These are phyloP conservation scores for Papilionanthe hybrid DNA, from an alignment of 116 monocot genomes.

Conservation along the genomic window DNA sequence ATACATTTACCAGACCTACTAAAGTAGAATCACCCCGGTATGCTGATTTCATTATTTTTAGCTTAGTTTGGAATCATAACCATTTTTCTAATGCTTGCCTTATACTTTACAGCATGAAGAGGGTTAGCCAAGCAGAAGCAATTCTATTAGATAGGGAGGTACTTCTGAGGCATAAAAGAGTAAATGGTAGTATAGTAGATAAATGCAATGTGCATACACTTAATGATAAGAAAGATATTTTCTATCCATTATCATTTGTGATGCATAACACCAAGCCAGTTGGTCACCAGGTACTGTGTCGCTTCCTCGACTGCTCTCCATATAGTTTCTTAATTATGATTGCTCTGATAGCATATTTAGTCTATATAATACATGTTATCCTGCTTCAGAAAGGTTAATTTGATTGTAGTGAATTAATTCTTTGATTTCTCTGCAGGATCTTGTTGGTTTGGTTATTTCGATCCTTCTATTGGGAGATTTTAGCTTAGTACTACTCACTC, in stretches of 20 bases:
- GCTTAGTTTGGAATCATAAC: background rate
- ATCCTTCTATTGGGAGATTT: conserved; percentile 91
- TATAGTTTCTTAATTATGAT: background rate
- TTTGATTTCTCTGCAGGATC: conserved; percentile 55
- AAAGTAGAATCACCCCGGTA: conserved; percentile 36
- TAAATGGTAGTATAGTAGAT: conserved; percentile 65
- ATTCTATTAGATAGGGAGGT: conserved; percentile 38
- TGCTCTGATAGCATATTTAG: background rate
- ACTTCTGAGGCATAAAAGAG: conserved; percentile 34
- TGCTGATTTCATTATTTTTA: conserved; percentile 9
- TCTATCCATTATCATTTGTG: conserved; percentile 78
- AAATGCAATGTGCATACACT: conserved; percentile 40
- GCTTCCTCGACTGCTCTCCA: background rate
- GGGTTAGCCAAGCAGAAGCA: conserved; percentile 32
- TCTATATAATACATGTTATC: background rate
- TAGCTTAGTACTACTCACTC: conserved; percentile 90
- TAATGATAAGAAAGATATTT: conserved; percentile 63
- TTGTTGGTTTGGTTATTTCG: conserved; percentile 92
- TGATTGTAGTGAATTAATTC: background rate
- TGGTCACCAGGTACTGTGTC: conserved; percentile 73
- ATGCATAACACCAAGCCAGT: conserved; percentile 83
- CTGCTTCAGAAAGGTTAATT: background rate
- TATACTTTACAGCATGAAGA: conserved; percentile 12
- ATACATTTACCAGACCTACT: conserved; percentile 23
- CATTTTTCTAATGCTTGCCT: background rate